Evolutionary conservation across 345 rosid species (phyloP), one percentile per base, ranked within the genome.

Genomic region (Arabidopsis arenosa): DNA sequence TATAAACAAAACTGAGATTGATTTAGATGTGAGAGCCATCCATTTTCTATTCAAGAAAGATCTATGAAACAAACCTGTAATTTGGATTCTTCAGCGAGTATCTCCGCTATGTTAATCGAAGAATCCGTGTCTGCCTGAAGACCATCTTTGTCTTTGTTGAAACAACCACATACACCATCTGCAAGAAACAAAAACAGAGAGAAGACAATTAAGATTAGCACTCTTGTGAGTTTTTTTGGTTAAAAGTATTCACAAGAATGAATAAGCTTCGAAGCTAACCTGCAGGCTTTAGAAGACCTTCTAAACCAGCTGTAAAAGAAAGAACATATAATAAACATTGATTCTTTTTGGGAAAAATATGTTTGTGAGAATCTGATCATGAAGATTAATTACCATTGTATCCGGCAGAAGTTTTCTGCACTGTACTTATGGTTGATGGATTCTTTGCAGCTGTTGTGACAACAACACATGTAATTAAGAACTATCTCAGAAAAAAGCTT

Each of bases 91-190:
- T 77, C 81, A 40, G 77, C 54, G 43, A 72, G 32, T 60, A 73
- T 66, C 44, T 78, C 81, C 0, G 55, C 74, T 33, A 78, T 35
- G 58, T 66, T 73, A 35, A 78, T 60, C 12, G 81, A 78, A 26
- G 37, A 72, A 40, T 60, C 81, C 0, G 11, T 72, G 63, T 72
- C 73, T 51, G 52, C 73, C 44, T 72, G 66, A 44, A 72, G 53
- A 78, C 73, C 81, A 72, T 66, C 74, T 51, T 52, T 66, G 5
- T 32, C 74, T 59, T 73, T 12, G 60, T 78, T 66, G 45, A 73
- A 78, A 52, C 81, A 78, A 12, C 81, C 78, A 66, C 81, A 78
- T 0, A 60, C 81, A 60, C 74, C 78, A 59, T 51, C 81, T 78
- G 67, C 80, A 63, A 72, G 37, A 58, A 55, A 63, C 47, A 45